phyloP scores from a whole-genome alignment of 345 rosid species.

The Firmiana major region DNA sequence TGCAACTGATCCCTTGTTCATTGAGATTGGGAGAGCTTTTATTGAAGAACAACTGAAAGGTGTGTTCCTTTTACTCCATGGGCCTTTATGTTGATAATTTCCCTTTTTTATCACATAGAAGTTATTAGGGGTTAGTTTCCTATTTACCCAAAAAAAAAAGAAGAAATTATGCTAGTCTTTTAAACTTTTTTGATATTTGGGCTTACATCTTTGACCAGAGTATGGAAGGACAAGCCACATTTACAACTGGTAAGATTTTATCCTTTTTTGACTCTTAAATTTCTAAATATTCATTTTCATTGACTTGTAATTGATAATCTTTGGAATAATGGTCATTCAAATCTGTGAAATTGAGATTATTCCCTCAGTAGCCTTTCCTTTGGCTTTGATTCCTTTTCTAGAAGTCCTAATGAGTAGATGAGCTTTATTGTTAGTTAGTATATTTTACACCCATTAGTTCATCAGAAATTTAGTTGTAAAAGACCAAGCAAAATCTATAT shows the following conservation, averaged over 20 bases:
- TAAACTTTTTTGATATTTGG: constrained; percentile 5
- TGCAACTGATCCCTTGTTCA: constrained; percentile 66
- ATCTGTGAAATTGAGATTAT: neutral
- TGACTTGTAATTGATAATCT: neutral
- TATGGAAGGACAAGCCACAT: constrained; percentile 64
- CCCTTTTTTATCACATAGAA: neutral
- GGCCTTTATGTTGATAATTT: neutral
- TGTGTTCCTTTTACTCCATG: constrained; percentile 12
- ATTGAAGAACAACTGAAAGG: constrained; percentile 56
- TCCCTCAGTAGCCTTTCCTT: neutral
- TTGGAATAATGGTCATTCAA: neutral
- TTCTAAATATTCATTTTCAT: neutral
- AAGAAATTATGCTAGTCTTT: constrained; percentile 3
- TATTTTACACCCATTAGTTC: neutral
- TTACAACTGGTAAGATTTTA: constrained; percentile 59
- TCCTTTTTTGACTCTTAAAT: neutral
- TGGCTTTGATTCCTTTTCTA: neutral
- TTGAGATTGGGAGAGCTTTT: constrained; percentile 65
- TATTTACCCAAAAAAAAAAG: constrained; percentile 10
- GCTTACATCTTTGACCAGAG: constrained; percentile 35
- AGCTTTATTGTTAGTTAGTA: neutral
- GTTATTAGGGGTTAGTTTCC: neutral
- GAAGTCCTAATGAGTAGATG: neutral
- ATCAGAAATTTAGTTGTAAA: neutral
- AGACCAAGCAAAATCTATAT: neutral